Conservation (phyloP, 805 yeast genomes). For the Scheffersomyces coipomensis region DNA sequence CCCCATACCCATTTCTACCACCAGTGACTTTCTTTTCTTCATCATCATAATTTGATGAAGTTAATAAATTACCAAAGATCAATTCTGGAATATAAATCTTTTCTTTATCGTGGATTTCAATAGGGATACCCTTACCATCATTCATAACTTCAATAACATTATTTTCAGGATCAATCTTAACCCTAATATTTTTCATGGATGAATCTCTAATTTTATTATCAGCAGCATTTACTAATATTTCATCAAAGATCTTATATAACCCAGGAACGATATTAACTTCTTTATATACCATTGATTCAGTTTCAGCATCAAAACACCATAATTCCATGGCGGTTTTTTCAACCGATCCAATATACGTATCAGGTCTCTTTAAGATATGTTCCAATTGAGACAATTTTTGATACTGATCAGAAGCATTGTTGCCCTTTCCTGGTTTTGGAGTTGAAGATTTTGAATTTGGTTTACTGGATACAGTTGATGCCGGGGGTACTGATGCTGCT, state of each 20-base stretch:
- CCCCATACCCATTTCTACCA: conserved; percentile 98
- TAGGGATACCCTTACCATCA: conserved; percentile 94
- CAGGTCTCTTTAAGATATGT: conserved; percentile 96
- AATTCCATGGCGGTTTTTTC: conserved; percentile 75
- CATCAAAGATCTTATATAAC: conserved; percentile 93
- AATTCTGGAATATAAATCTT: conserved; percentile 92
- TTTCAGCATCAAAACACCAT: conserved; percentile 71
- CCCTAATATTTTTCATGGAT: conserved; percentile 79
- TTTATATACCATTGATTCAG: conserved; percentile 44
- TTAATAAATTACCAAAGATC: conserved; percentile 90
- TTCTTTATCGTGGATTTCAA: conserved; percentile 90
- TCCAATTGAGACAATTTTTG: conserved; percentile 94
- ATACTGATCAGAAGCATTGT: conserved; percentile 67
- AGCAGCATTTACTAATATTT: conserved; percentile 95
- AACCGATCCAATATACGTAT: conserved; percentile 94
- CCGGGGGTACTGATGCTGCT: conserved; percentile 6
- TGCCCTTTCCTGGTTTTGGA: conserved; percentile 12
- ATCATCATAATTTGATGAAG: conserved; percentile 96
- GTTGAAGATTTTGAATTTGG: conserved; percentile 12
- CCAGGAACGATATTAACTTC: conserved; percentile 92
- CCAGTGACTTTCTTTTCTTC: conserved; percentile 94
- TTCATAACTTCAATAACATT: conserved; percentile 79
- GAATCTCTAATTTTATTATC: conserved; percentile 97
- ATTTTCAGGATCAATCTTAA: conserved; percentile 72
- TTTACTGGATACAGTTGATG: conserved; percentile 1